Evolutionary conservation across 805 yeast genomes (phyloP), one percentile per base, ranked within the genome.

Genomic region (Ascoidea rubescens): DNA sequence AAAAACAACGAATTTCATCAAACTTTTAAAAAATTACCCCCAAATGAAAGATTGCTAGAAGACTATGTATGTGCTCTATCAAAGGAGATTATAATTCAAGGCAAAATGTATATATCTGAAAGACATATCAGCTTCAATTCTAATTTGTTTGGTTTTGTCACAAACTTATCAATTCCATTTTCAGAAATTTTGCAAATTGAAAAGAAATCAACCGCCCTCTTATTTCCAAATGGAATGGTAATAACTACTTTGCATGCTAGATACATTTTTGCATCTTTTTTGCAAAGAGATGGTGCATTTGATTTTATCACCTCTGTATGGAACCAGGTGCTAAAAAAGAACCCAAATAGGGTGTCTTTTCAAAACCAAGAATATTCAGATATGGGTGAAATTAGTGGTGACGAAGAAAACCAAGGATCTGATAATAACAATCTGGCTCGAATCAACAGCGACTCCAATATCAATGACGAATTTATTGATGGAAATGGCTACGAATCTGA

Each of bases 201-300:
- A 55, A 83, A 82, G 63, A 78, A 74, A 61, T 72, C 77, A 14
- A 82, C 88, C 0, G 84, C 82, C 0, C 81, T 79, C 0, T 68
- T 84, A 14, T 80, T 84, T 55, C 88, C 88, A 5, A 84, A 83
- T 60, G 87, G 85, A 0, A 74, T 84, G 55, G 72, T 74, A 47
- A 73, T 84, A 28, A 73, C 77, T 52, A 83, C 89, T 1, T 65
- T 80, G 49, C 85, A 82, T 59, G 77, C 75, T 31, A 78, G 74
- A 58, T 79, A 77, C 60, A 71, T 73, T 0, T 84, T 84, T 69
- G 87, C 87, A 0, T 75, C 84, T 0, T 78, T 84, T 55, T 67
- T 81, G 31, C 69, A 80, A 4, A 71, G 90, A 57, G 90, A 84
- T 63, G 49, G 67, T 1, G 67, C 72, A 1, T 72, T 70, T 57